Base-by-base conservation (phyloP, 108 stramenopile genomes). In the Fragilariopsis cylindrus region DNA sequence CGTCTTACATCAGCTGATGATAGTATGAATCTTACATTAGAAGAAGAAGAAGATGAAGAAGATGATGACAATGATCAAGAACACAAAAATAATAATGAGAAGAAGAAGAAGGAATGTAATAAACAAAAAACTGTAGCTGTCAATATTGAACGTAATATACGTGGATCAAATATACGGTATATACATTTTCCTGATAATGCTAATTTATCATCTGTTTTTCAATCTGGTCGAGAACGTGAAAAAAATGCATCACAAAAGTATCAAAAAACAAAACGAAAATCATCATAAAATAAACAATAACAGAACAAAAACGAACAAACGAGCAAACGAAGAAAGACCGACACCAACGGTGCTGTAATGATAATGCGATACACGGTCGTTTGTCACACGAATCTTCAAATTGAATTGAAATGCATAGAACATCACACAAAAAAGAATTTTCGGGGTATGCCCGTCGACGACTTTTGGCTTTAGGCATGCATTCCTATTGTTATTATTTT, bases 131-230 rank as follows among this genome's bases (percentile, higher is more conserved):
- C 46, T 41, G 47, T n/a, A 44, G 15, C 46, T 11, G 18, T 13
- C 12, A 55, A 45, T 19, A 57, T 71, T 18, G 66, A 42, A 44
- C 57, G 83, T 7, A 84, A 87, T 65, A 82, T 94, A 60, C 89
- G 90, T 11, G 93, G 93, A 6, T 70, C 89, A 4, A 81, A 63
- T 3, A 86, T 94, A 56, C 87, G 92, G 63, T 92, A 83, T 76
- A 85, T 94, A 71, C 89, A 89, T 53, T 92, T 91, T 81, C 89
- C 90, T n/a, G 76, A 80, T 40, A 76, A 88, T 56, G 75, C 80
- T 19, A 80, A 91, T 72, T 53, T 93, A 8, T 45, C 77, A 3
- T 60, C 58, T 2, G 47, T 75, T 18, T 73, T 93, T 21, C 76
- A 69, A 45, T 71, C 66, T 9, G 88, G 88, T 12, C 48, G 69